Base-by-base conservation (phyloP, 345 rosid genomes). In the Hibiscus tridactylites region DNA sequence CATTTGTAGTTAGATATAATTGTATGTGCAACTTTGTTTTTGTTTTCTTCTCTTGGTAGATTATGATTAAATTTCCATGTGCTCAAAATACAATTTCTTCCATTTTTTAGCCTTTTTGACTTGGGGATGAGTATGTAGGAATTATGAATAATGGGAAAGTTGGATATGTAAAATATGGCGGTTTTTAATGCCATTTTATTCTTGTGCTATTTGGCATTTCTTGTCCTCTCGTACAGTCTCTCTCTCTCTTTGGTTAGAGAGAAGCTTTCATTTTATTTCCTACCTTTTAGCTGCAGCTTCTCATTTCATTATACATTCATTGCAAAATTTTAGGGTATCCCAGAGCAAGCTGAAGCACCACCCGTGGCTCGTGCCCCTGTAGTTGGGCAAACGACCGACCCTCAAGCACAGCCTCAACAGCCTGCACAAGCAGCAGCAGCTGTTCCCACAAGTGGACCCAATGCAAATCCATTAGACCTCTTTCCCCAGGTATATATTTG, bases 391-490 rank as follows among this genome's bases (percentile, higher is more conserved):
- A 75, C 85, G 61, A 81, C 85, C 61, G 83, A 79, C 80, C 87
- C 89, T 76, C 78, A 84, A 19, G 82, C 71, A 29, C 82, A 73
- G 64, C 54, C 78, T 53, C 79, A 69, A 15, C 90, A 82, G 78
- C 79, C 88, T 53, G 85, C 90, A 57, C 88, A 82, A 71, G 79
- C 90, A 29, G 79, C 90, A 29, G 73, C 84, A 37, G 73, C 90
- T 31, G 78, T 68, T 77, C 80, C 93, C 53, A 35, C 88, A 6
- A 72, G 79, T 69, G 96, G 93, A 28, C 98, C 98, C 62, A 93
- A 91, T 88, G 91, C 96, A 9, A 85, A 89, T 81, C 97, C 98
- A 70, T 78, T 93, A 59, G 88, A 93, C 81, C 87, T 93, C 77
- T 93, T 93, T 78, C 98, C 98, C n/a, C 96, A 89, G 96, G 98